Percentiles rank a stretch among this genome's conserved stretches.
Conservation (phyloP, 1,284 basidiomycete genomes). For the Cryptococcus sp. region DNA sequence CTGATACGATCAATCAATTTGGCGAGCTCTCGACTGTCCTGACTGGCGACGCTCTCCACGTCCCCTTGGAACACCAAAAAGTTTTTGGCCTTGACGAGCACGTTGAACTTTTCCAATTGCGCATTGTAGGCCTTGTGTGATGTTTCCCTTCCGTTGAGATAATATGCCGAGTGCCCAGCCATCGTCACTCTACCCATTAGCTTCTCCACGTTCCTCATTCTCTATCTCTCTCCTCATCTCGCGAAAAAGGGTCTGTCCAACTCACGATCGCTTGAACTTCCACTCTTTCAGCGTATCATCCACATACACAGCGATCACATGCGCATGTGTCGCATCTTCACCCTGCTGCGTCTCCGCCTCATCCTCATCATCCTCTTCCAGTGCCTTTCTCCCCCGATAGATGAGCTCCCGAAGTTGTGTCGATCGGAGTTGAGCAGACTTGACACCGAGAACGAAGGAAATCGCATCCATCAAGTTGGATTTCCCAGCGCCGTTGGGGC, state of each 20-base stretch:
- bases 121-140: conserved; percentile 80
- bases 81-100: conserved; percentile 98
- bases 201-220: not conserved
- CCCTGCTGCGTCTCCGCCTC: conserved; percentile 30
- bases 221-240: no score
- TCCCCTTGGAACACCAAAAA: conserved; percentile 99
- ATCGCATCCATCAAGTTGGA: conserved; percentile 99
- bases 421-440: conserved; percentile 85
- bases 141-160: conserved; percentile 69
- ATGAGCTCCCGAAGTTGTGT: conserved; percentile 92
- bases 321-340: conserved; percentile 79
- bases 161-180: conserved; percentile 80
- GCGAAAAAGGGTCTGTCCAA: conserved; percentile 20
- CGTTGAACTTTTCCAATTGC: conserved; percentile 80
- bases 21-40: conserved; percentile 84
- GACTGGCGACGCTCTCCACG: conserved; percentile 94
- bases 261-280: conserved; percentile 84
- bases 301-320: conserved; percentile 86
- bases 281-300: conserved; percentile 75
- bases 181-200: conserved; percentile 66
- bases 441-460: conserved; percentile 95
- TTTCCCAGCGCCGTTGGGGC: conserved; percentile 98
- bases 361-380: conserved; percentile 46
- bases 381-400: conserved; percentile 76
- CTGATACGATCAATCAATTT: conserved; percentile 92